Conservation (phyloP, 306 rosid species). For the Begonia fuchsioides region DNA sequence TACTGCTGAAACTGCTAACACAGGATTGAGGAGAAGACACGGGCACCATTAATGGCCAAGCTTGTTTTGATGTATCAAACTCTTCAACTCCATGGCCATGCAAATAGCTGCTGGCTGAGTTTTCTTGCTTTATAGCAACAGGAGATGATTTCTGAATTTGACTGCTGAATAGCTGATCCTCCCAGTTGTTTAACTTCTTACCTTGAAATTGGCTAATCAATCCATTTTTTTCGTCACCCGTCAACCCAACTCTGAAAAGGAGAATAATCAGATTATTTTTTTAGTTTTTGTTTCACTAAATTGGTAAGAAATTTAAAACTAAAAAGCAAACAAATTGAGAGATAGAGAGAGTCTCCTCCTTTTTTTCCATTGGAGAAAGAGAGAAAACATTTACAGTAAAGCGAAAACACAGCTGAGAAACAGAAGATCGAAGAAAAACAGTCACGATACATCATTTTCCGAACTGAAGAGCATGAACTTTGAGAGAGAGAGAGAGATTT, state of each 20-base stretch:
- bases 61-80: constrained; percentile 11
- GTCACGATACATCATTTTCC: too few relatives aligned
- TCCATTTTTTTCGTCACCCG: constrained; percentile 48
- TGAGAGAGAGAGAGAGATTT: constrained; percentile 6
- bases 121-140: constrained; percentile 58
- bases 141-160: constrained; percentile 23
- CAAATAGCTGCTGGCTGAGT: constrained; percentile 24
- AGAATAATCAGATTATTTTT: constrained; percentile 4
- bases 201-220: constrained; percentile 32
- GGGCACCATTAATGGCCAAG: constrained; percentile 42
- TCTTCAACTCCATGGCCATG: constrained; percentile 25
- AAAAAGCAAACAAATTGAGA: background rate
- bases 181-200: constrained; percentile 62
- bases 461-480: too few relatives aligned
- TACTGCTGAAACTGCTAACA: constrained; percentile 61
- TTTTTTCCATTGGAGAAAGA: too few relatives aligned
- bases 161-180: constrained; percentile 27
- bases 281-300: too few relatives aligned
- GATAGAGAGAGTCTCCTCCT: constrained; percentile 1
- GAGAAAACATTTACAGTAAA: too few relatives aligned
- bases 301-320: background rate
- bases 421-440: too few relatives aligned
- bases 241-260: constrained; percentile 48
- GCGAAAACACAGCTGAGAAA: too few relatives aligned
- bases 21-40: constrained; percentile 49